Evolutionary conservation across 2,329 filamentous ascomycete genomes (phyloP).

Genomic region (Sporothrix brasiliensis): DNA sequence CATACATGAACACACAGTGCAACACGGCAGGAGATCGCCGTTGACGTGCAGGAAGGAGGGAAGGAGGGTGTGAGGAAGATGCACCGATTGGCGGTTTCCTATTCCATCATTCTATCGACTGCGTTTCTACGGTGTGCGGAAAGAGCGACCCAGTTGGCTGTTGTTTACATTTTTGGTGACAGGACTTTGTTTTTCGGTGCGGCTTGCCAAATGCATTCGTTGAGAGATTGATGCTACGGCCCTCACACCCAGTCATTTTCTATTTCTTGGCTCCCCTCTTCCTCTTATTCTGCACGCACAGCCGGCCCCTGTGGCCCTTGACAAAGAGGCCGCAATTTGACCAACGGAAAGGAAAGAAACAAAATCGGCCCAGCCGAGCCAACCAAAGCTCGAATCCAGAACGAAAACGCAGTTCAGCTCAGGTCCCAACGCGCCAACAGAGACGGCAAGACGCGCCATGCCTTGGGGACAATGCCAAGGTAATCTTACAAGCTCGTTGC

Average conservation of each 20-base stretch:
- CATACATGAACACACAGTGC: background rate
- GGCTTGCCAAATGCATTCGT: background rate
- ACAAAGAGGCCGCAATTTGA: conserved; percentile 13
- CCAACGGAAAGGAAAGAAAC: background rate
- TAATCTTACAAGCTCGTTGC: conserved; percentile 4
- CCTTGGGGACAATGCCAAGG: conserved; percentile 11
- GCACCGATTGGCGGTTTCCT: conserved; percentile 9
- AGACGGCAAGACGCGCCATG: background rate
- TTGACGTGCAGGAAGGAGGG: conserved; percentile 20
- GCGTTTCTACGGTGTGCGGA: background rate
- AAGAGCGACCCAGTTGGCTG: background rate
- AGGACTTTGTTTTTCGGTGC: no score
- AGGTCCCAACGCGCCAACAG: background rate
- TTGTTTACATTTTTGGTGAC: background rate
- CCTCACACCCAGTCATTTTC: background rate
- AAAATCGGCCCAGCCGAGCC: background rate
- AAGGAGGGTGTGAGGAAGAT: background rate
- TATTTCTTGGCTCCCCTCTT: background rate
- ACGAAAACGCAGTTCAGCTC: background rate
- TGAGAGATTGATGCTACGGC: background rate
- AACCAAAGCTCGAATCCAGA: background rate
- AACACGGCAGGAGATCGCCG: background rate
- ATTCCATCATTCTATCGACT: background rate
- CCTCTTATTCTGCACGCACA: background rate
- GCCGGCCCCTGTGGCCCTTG: conserved; percentile 22